Evolutionary conservation across 2,329 filamentous ascomycete genomes (phyloP).

Genomic region (Fusarium illudens): DNA sequence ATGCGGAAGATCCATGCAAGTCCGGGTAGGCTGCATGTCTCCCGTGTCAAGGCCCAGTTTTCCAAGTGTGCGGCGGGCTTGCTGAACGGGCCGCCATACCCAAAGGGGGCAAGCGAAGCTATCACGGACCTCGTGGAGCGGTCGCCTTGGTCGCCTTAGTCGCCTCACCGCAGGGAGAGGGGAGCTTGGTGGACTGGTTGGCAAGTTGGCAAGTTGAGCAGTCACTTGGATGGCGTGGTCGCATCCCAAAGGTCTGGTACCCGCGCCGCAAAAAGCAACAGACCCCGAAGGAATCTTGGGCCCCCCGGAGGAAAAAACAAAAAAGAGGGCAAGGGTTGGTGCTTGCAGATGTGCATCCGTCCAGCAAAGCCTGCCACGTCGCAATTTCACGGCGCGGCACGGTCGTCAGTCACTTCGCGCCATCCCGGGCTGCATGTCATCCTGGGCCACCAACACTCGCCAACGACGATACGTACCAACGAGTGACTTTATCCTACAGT

Average conservation of each 20-base stretch:
- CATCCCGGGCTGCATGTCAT: conserved; percentile 45
- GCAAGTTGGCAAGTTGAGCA: neutral
- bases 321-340: conserved; percentile 18
- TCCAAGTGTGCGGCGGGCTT: conserved; percentile 35
- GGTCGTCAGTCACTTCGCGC: conserved; percentile 39
- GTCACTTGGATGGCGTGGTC: conserved; percentile 2
- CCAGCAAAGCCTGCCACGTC: conserved; percentile 42
- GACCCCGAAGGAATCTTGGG: conserved; percentile 7
- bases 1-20: conserved; percentile 48
- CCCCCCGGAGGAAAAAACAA: neutral
- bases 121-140: conserved; percentile 28
- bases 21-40: conserved; percentile 46
- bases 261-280: conserved; percentile 3
- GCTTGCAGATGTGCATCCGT: conserved; percentile 23
- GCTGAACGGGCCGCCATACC: conserved; percentile 35
- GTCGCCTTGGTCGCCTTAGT: conserved; percentile 4
- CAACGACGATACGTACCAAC: conserved; percentile 2
- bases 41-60: conserved; percentile 44
- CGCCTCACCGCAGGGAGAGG: neutral
- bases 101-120: conserved; percentile 30
- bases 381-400: conserved; percentile 44
- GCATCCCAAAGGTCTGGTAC: conserved; percentile 14
- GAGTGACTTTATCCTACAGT: conserved; percentile 36
- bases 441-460: conserved; percentile 29
- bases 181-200: neutral